These are phyloP conservation scores for Eimeria necatrix DNA, from an alignment of 169 alveolate species.

Conservation along the genomic window DNA sequence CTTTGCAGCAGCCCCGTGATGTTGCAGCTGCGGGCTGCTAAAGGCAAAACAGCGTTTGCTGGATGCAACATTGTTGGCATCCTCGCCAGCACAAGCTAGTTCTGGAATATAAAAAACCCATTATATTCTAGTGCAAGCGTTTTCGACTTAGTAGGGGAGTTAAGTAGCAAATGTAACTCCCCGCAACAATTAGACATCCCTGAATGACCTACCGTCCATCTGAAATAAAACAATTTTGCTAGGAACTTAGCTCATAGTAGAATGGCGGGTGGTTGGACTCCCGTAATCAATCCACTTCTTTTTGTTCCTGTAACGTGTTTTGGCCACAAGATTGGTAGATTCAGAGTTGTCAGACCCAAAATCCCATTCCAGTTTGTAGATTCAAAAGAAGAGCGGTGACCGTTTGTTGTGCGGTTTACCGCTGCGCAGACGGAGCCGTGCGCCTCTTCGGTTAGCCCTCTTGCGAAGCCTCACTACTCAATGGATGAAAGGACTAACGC, in stretches of 20 bases:
- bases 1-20: constrained; percentile 14
- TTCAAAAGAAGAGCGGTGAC: background rate
- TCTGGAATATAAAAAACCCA: background rate
- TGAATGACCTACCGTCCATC: no score
- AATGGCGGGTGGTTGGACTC: background rate
- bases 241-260: no score
- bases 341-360: no score
- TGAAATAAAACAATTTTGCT: no score
- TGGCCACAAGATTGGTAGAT: no score
- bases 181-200: no score
- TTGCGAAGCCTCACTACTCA: constrained; percentile 39
- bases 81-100: background rate
- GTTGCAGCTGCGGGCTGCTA: constrained; percentile 57
- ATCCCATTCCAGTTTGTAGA: background rate
- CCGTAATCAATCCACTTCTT: background rate
- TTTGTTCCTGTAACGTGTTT: no score
- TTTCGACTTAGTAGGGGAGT: no score
- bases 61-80: constrained; percentile 3
- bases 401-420: constrained; percentile 70
- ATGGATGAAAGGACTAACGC: constrained; percentile 59
- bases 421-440: constrained; percentile 72
- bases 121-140: no score
- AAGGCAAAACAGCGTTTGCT: background rate
- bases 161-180: no score
- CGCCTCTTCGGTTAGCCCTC: constrained; percentile 52